These are phyloP conservation scores for Alloteropsis semialata DNA, from an alignment of 176 grass and related monocot genomes.

Conservation along the genomic window DNA sequence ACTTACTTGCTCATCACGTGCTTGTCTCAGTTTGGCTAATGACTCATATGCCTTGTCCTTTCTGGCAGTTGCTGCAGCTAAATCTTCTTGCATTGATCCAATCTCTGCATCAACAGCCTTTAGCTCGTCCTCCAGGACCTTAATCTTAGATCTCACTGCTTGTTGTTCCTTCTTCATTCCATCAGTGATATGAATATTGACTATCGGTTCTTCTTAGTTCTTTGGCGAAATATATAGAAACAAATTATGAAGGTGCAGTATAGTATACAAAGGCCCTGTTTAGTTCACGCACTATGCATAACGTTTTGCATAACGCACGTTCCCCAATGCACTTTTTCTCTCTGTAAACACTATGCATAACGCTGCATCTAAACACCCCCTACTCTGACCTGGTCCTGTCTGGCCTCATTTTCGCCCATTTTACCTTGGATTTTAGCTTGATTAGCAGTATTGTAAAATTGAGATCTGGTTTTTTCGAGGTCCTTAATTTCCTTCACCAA, in stretches of 20 bases:
- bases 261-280: too few relatives aligned
- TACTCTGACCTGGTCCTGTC: slow-evolving; percentile 87
- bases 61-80: slow-evolving; percentile 37
- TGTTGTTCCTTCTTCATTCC: slow-evolving; percentile 55
- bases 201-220: not conserved
- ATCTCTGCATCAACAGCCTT: slow-evolving; percentile 39
- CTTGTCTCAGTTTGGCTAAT: slow-evolving; percentile 31
- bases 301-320: too few relatives aligned
- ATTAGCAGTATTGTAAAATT: slow-evolving; percentile 56
- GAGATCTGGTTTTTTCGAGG: slow-evolving; percentile 74
- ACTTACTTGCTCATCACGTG: slow-evolving; percentile 44
- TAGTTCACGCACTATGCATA: too few relatives aligned
- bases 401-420: slow-evolving; percentile 61
- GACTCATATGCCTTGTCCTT: slow-evolving; percentile 56
- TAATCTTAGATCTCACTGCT: slow-evolving; percentile 55
- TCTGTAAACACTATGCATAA: too few relatives aligned
- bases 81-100: slow-evolving; percentile 46
- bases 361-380: too few relatives aligned
- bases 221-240: slow-evolving; percentile 8
- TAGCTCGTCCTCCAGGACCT: slow-evolving; percentile 53
- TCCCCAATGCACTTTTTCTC: too few relatives aligned
- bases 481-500: slow-evolving; percentile 75
- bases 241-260: not conserved
- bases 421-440: slow-evolving; percentile 68
- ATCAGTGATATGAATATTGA: slow-evolving; percentile 52